Conservation (phyloP, 2,329 filamentous ascomycete genomes). For the Fulvia fulva region DNA sequence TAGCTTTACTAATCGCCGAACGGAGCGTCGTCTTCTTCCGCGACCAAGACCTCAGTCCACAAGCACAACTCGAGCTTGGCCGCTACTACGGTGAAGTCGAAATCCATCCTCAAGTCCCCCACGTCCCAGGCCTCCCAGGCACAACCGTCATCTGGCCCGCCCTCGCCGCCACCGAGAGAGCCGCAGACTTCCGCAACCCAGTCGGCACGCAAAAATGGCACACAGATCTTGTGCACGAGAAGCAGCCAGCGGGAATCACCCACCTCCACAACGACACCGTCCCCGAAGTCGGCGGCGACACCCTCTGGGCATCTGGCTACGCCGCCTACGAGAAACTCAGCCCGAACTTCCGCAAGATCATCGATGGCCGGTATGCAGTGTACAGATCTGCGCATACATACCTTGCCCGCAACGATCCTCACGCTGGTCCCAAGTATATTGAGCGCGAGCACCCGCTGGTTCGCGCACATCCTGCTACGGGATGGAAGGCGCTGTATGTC, state of each 20-base stretch:
- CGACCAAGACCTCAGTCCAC: constrained; percentile 58
- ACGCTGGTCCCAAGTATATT: constrained; percentile 60
- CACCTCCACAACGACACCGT: constrained; percentile 46
- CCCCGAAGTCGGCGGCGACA: constrained; percentile 63
- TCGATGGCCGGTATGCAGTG: constrained; percentile 63
- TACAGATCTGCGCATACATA: constrained; percentile 65
- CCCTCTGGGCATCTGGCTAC: constrained; percentile 69
- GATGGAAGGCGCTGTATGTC: constrained; percentile 70
- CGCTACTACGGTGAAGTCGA: constrained; percentile 64
- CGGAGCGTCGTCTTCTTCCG: constrained; percentile 64
- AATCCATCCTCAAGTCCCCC: constrained; percentile 66
- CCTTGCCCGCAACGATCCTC: constrained; percentile 59
- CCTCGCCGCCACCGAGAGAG: constrained; percentile 58
- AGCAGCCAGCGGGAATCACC: constrained; percentile 58
- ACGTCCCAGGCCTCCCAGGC: constrained; percentile 64
- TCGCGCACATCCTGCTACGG: constrained; percentile 66
- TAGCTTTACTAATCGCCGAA: constrained; percentile 60
- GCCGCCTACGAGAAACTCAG: constrained; percentile 70
- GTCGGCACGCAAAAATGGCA: constrained; percentile 68
- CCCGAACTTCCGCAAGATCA: constrained; percentile 64
- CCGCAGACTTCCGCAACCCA: constrained; percentile 61
- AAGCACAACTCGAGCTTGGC: constrained; percentile 61
- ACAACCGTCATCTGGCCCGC: constrained; percentile 65
- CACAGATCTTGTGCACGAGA: constrained; percentile 65
- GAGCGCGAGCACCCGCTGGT: constrained; percentile 67